phyloP scores from a whole-genome alignment of 2,329 filamentous ascomycete genomes.

The Aureobasidium sp. region DNA sequence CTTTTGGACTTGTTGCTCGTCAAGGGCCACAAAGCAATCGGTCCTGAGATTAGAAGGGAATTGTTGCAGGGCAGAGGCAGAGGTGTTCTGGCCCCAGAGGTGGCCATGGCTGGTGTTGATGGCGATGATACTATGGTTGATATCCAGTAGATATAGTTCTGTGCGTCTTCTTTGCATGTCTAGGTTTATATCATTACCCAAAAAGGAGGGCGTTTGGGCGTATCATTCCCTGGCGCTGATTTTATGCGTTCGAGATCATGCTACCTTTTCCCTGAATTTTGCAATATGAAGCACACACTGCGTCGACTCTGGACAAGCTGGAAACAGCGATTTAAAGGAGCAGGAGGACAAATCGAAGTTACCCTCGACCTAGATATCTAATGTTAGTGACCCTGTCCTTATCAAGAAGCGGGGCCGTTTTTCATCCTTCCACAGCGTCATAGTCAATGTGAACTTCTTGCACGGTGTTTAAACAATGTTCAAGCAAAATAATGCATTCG shows the following conservation, averaged over 20 bases:
- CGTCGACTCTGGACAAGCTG: not conserved
- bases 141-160: slow-evolving; percentile 19
- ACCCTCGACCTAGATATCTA: not conserved
- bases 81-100: slow-evolving; percentile 60
- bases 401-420: not conserved
- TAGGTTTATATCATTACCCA: not conserved
- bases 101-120: slow-evolving; percentile 46
- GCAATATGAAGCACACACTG: too few species aligned
- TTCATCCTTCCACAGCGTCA: not conserved
- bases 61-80: slow-evolving; percentile 80
- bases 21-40: slow-evolving; percentile 80
- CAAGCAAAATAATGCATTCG: not conserved
- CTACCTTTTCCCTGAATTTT: too few species aligned
- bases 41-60: slow-evolving; percentile 84
- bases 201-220: not conserved
- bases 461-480: not conserved
- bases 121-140: slow-evolving; percentile 85
- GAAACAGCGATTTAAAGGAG: too few species aligned
- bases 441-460: not conserved
- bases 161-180: not conserved
- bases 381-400: not conserved
- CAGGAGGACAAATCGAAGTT: not conserved
- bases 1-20: slow-evolving; percentile 78
- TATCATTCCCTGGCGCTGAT: not conserved
- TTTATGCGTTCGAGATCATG: not conserved